Conservation (phyloP, 2,329 filamentous ascomycete genomes). For the Calonectria honghensis region DNA sequence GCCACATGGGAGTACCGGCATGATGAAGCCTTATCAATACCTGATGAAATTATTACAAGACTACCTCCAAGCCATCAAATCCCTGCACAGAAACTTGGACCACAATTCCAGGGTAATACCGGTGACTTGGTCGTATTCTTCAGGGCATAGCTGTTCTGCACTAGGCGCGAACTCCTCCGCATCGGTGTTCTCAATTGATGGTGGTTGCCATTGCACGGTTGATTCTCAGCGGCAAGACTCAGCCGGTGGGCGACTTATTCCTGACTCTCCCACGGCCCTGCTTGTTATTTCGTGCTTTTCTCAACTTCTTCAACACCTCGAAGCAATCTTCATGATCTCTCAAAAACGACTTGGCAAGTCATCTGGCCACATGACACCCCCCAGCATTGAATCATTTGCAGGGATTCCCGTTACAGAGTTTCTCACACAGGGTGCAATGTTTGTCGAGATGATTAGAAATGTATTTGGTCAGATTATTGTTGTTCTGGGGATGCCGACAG, state of each 20-base stretch:
- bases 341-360: constrained; percentile 29
- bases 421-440: constrained; percentile 43
- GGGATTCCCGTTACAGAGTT: constrained; percentile 41
- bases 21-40: constrained; percentile 6
- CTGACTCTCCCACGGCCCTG: constrained; percentile 35
- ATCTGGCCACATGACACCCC: constrained; percentile 8
- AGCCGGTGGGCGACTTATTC: neutral
- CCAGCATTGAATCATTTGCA: constrained; percentile 32
- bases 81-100: constrained; percentile 1
- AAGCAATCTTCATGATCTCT: constrained; percentile 41
- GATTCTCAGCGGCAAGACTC: neutral
- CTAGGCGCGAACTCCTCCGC: no score
- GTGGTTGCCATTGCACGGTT: no score
- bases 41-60: constrained; percentile 25
- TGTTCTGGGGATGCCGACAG: constrained; percentile 44
- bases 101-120: neutral
- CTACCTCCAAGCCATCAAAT: constrained; percentile 26
- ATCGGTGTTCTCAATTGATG: neutral
- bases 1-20: neutral
- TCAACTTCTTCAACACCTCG: constrained; percentile 44
- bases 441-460: constrained; percentile 43
- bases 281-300: constrained; percentile 48
- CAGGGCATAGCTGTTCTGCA: neutral
- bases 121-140: neutral
- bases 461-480: constrained; percentile 43